phyloP scores from a whole-genome alignment of 2,329 filamentous ascomycete species.

The Corynespora cassiicola region DNA sequence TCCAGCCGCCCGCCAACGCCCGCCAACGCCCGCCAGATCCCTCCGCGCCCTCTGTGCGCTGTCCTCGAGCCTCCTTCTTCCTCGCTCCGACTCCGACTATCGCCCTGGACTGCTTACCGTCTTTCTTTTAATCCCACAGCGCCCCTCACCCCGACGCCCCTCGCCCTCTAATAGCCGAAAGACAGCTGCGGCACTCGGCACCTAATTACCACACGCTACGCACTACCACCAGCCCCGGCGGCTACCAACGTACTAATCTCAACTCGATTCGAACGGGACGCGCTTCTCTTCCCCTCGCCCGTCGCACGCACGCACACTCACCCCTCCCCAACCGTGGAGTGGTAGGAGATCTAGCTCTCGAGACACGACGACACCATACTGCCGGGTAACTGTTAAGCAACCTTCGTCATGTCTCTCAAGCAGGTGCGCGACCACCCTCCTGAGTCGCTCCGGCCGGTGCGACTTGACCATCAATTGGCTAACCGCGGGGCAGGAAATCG shows the following conservation, averaged over 20 bases:
- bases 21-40: slow-evolving; percentile 33
- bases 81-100: slow-evolving; percentile 24
- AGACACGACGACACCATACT: slow-evolving; percentile 50
- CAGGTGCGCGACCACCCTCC: slow-evolving; percentile 42
- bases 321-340: slow-evolving; percentile 31
- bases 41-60: slow-evolving; percentile 33
- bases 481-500: slow-evolving; percentile 78
- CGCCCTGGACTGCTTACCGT: slow-evolving; percentile 23
- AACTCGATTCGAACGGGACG: no score
- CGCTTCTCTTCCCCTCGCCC: no score
- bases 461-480: slow-evolving; percentile 34
- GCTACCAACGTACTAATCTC: slow-evolving; percentile 32
- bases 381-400: slow-evolving; percentile 44
- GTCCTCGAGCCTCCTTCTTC: slow-evolving; percentile 33
- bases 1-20: slow-evolving; percentile 45
- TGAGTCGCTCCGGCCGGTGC: slow-evolving; percentile 11
- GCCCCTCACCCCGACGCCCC: slow-evolving; percentile 3
- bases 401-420: slow-evolving; percentile 57
- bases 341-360: slow-evolving; percentile 27
- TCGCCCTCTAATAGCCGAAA: slow-evolving; percentile 20
- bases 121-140: slow-evolving; percentile 20
- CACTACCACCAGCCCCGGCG: slow-evolving; percentile 34
- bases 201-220: slow-evolving; percentile 20
- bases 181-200: slow-evolving; percentile 13
- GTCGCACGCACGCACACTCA: slow-evolving; percentile 28